Conservation (phyloP, 768 basidiomycete species). For the Omphalotus guepiniiformis region DNA sequence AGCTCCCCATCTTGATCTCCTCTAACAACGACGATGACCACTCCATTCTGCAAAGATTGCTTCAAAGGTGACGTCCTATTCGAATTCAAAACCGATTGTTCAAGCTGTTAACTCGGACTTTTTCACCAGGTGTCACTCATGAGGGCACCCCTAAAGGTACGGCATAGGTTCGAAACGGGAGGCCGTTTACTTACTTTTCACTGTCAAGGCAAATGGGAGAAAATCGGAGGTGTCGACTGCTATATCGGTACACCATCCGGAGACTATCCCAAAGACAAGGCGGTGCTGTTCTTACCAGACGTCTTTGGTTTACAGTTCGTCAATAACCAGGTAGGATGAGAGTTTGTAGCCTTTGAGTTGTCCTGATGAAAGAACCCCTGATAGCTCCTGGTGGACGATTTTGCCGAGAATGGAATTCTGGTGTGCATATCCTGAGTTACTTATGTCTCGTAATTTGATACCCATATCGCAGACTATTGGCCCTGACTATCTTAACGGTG, state of each 20-base stretch:
- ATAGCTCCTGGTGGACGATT: slow-evolving; percentile 41
- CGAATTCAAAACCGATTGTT: background rate
- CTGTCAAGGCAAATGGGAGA: slow-evolving; percentile 27
- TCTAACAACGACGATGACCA: background rate
- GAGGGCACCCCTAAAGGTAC: slow-evolving; percentile 17
- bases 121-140: slow-evolving; percentile 18
- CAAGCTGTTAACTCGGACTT: slow-evolving; percentile 11
- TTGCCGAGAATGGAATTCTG: slow-evolving; percentile 35
- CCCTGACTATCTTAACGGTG: slow-evolving; percentile 16
- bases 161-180: background rate
- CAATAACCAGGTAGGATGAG: slow-evolving; percentile 28
- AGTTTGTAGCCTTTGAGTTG: background rate
- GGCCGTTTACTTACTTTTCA: background rate
- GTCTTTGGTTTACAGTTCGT: slow-evolving; percentile 29
- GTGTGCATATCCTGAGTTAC: slow-evolving; percentile 17
- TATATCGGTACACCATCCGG: slow-evolving; percentile 36
- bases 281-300: slow-evolving; percentile 38
- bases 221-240: slow-evolving; percentile 30
- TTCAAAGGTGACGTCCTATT: slow-evolving; percentile 15
- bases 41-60: slow-evolving; percentile 22
- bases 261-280: slow-evolving; percentile 36
- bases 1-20: too few relatives aligned
- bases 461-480: slow-evolving; percentile 12
- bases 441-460: slow-evolving; percentile 9
- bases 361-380: background rate